Percentiles rank a stretch among this genome's conserved stretches.
Conservation (phyloP, 2,329 filamentous ascomycete genomes). For the Triangularia verruculosa region DNA sequence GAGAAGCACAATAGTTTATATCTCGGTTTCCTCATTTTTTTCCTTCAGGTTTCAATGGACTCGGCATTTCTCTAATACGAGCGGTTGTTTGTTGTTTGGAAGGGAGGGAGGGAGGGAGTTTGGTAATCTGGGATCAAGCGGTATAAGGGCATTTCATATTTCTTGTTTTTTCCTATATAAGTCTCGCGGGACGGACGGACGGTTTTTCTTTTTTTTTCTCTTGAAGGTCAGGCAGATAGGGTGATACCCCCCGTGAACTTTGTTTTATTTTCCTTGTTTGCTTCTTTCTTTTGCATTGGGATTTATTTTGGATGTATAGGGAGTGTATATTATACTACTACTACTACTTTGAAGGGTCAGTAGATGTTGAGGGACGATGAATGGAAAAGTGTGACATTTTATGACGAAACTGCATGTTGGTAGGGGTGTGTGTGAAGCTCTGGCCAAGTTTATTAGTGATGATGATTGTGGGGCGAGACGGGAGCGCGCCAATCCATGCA, state of each 20-base stretch:
- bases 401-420: no score
- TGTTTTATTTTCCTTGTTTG: neutral
- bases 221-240: neutral
- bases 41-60: neutral
- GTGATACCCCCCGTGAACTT: neutral
- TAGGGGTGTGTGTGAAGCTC: neutral
- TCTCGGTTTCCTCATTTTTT: neutral
- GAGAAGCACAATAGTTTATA: neutral
- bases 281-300: neutral
- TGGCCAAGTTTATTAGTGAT: neutral
- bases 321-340: neutral
- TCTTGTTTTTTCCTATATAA: neutral
- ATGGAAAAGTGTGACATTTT: neutral
- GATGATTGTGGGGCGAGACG: neutral
- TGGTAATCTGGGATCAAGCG: neutral
- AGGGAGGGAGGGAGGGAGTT: neutral
- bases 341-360: neutral
- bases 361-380: neutral
- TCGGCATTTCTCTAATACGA: neutral
- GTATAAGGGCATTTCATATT: constrained; percentile 1
- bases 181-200: neutral
- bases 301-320: constrained; percentile 1
- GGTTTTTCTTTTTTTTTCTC: no score
- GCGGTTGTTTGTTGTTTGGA: neutral
- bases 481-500: neutral